Evolutionary conservation across 805 yeast genomes (phyloP).

Genomic region (Candida anglica): DNA sequence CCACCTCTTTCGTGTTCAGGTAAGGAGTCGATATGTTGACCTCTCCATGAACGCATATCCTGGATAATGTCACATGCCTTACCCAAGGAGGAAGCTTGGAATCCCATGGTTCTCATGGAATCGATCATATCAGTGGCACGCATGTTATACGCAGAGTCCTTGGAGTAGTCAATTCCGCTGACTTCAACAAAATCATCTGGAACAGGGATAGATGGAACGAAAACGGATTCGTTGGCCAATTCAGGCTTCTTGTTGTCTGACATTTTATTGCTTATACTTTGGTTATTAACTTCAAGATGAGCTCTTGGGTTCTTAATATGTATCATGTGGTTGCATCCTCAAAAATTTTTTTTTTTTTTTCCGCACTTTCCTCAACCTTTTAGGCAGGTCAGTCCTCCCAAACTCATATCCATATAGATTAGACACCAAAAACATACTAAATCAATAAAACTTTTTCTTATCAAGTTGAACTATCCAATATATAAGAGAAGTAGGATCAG

Average conservation of each 20-base stretch:
- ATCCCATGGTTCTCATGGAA: constrained; percentile 94
- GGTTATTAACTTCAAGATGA: too few relatives aligned
- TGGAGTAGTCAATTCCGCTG: constrained; percentile 84
- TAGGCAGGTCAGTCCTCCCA: too few relatives aligned
- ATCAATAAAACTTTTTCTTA: too few relatives aligned
- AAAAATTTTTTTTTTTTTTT: too few relatives aligned
- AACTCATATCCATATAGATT: too few relatives aligned
- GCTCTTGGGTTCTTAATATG: too few relatives aligned
- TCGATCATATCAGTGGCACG: constrained; percentile 72
- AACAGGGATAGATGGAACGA: constrained; percentile 80
- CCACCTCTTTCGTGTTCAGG: constrained; percentile 68
- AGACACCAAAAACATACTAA: too few relatives aligned
- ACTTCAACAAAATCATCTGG: constrained; percentile 78
- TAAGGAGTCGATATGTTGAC: constrained; percentile 63
- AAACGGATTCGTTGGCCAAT: constrained; percentile 85
- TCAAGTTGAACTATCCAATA: too few relatives aligned
- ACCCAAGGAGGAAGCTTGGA: constrained; percentile 86
- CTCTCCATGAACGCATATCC: constrained; percentile 92
- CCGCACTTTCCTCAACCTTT: too few relatives aligned
- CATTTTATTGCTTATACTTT: neutral
- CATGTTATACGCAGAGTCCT: constrained; percentile 70
- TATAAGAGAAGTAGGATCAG: too few relatives aligned
- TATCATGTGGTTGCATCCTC: too few relatives aligned
- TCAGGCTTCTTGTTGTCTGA: constrained; percentile 44
- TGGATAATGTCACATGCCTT: constrained; percentile 90